Evolutionary conservation across 2,329 filamentous ascomycete genomes (phyloP).

Genomic region (Calcarisporium arbuscula): DNA sequence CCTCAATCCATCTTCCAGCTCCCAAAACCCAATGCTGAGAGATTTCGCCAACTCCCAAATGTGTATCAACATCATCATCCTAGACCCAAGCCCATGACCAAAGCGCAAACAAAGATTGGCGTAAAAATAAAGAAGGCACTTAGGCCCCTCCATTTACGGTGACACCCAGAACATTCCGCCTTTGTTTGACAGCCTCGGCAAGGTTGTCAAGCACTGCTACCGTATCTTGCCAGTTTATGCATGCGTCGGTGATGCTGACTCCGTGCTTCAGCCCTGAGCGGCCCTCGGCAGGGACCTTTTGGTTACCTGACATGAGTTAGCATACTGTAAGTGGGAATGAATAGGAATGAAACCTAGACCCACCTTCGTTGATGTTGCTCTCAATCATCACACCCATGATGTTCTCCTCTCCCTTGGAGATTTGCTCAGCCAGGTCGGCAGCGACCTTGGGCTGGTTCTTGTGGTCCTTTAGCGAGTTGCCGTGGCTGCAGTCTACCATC

Average conservation of each 20-base stretch:
- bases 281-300: slow-evolving; percentile 87
- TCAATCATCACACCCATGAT: slow-evolving; percentile 99
- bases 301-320: slow-evolving; percentile 52
- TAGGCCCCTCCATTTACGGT: background rate
- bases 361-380: slow-evolving; percentile 91
- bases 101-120: background rate
- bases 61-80: no score
- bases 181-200: slow-evolving; percentile 71
- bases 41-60: no score
- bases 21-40: no score
- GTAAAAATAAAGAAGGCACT: background rate
- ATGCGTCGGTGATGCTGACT: slow-evolving; percentile 95
- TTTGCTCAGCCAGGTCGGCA: slow-evolving; percentile 72
- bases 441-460: slow-evolving; percentile 96
- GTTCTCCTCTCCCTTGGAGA: slow-evolving; percentile 71
- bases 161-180: slow-evolving; percentile 45
- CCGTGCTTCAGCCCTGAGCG: slow-evolving; percentile 83
- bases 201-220: slow-evolving; percentile 70
- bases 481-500: slow-evolving; percentile 98
- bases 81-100: background rate
- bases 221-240: slow-evolving; percentile 91
- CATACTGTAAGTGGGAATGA: slow-evolving; percentile 10
- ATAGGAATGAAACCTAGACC: slow-evolving; percentile 14
- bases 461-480: slow-evolving; percentile 93
- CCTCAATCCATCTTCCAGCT: no score